A percentile compares a stretch with the other conserved stretches of the same genome.
phyloP scores from a whole-genome alignment of 768 basidiomycete species.

The Xerocomus brunneocitrinus region DNA sequence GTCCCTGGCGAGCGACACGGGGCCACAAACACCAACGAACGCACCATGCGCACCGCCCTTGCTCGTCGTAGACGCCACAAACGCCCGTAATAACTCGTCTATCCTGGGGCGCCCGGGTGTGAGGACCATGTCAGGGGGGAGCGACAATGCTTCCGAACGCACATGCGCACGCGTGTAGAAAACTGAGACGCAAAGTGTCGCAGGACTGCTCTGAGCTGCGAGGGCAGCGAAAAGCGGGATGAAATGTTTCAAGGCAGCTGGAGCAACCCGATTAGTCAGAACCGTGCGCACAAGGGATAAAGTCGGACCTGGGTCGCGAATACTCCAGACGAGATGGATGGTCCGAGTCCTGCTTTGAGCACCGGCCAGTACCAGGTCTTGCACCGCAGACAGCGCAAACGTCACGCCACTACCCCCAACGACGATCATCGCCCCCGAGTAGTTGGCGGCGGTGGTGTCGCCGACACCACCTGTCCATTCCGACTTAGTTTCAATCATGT shows the following conservation, averaged over 20 bases:
- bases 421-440: conserved; percentile 62
- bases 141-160: conserved; percentile 19
- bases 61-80: conserved; percentile 37
- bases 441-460: conserved; percentile 56
- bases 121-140: conserved; percentile 40
- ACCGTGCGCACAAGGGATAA: too few species aligned
- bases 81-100: conserved; percentile 38
- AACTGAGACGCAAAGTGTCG: too few species aligned
- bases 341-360: too few species aligned
- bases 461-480: conserved; percentile 47
- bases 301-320: too few species aligned
- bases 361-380: conserved; percentile 49
- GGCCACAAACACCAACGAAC: conserved; percentile 42
- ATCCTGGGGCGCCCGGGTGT: conserved; percentile 52
- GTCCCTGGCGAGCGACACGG: conserved; percentile 31
- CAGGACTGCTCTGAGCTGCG: too few species aligned
- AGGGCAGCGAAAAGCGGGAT: too few species aligned
- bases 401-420: conserved; percentile 64
- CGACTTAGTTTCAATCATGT: neutral
- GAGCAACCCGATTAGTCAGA: too few species aligned
- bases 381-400: conserved; percentile 32
- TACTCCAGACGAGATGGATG: too few species aligned
- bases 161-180: too few species aligned
- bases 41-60: conserved; percentile 31
- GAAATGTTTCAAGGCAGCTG: too few species aligned